Percentiles rank a stretch among this genome's conserved stretches.
Conservation (phyloP, 306 rosid genomes). For the Datisca glomerata region DNA sequence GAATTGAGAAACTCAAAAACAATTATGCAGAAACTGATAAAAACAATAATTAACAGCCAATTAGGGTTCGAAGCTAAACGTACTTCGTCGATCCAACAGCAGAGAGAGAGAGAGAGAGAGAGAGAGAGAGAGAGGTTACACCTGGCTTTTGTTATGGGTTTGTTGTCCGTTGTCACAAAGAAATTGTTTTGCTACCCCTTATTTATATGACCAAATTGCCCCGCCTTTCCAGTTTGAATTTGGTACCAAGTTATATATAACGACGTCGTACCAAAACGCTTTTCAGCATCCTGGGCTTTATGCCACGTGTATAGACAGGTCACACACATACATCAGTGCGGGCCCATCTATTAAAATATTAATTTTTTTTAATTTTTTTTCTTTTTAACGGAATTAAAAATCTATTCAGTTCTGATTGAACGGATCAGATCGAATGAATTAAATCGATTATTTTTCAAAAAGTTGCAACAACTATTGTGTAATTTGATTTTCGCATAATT, state of each 20-base stretch:
- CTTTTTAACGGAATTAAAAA: too few relatives aligned
- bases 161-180: neutral
- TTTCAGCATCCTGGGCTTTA: too few relatives aligned
- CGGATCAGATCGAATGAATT: too few relatives aligned
- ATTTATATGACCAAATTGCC: constrained; percentile 23
- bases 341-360: too few relatives aligned
- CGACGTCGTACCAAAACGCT: constrained; percentile 19
- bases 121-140: neutral
- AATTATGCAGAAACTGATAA: neutral
- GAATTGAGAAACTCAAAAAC: constrained; percentile 7
- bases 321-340: too few relatives aligned
- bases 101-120: constrained; percentile 4
- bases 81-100: neutral
- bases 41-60: too few relatives aligned
- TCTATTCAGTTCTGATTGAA: too few relatives aligned
- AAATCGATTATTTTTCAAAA: too few relatives aligned
- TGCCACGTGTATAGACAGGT: too few relatives aligned
- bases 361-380: too few relatives aligned
- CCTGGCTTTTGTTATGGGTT: neutral
- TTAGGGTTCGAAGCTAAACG: neutral
- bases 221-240: constrained; percentile 11
- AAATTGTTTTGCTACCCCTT: neutral
- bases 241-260: neutral
- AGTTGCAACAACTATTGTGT: too few relatives aligned
- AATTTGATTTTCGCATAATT: too few relatives aligned